A percentile compares a stretch with the other conserved stretches of the same genome.
These are phyloP conservation scores for Blastobotrys muscicola DNA, from an alignment of 805 yeast genomes.

Conservation along the genomic window DNA sequence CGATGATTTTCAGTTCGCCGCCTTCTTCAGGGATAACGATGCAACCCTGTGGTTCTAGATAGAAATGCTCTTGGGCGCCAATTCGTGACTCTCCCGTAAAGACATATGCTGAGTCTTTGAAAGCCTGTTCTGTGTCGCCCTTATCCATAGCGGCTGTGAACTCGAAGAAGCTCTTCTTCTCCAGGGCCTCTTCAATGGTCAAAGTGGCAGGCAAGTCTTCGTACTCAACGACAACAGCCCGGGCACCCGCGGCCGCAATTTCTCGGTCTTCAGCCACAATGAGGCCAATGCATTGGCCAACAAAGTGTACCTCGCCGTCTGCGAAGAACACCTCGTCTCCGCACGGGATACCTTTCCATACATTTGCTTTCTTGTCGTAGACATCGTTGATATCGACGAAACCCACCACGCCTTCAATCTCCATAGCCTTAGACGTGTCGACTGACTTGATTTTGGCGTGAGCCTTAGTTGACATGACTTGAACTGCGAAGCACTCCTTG, in stretches of 20 bases:
- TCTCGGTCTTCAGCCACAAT: conserved; percentile 33
- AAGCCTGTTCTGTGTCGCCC: conserved; percentile 35
- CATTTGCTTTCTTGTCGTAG: conserved; percentile 29
- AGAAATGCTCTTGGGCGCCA: conserved; percentile 43
- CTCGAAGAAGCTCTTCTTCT: conserved; percentile 32
- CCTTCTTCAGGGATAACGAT: conserved; percentile 38
- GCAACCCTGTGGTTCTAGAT: conserved; percentile 39
- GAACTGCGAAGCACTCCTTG: conserved; percentile 36
- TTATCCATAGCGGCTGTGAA: conserved; percentile 27
- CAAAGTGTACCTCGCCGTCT: conserved; percentile 32
- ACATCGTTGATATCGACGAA: conserved; percentile 34
- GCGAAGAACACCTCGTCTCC: conserved; percentile 39
- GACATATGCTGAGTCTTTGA: conserved; percentile 25
- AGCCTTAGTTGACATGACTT: conserved; percentile 35
- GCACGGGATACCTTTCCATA: conserved; percentile 35
- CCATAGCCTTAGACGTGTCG: conserved; percentile 31
- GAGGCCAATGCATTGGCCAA: conserved; percentile 38
- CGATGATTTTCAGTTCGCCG: conserved; percentile 36
- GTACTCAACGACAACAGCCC: conserved; percentile 34
- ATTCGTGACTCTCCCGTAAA: conserved; percentile 33
- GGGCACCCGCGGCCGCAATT: conserved; percentile 35
- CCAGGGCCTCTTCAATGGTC: conserved; percentile 37
- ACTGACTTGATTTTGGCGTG: conserved; percentile 36
- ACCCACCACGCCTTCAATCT: conserved; percentile 35
- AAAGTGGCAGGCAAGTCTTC: conserved; percentile 34